Percentiles rank a stretch among this genome's conserved stretches.
Conservation (phyloP, 495 filamentous ascomycete species). For the Penicillium bovifimosum region DNA sequence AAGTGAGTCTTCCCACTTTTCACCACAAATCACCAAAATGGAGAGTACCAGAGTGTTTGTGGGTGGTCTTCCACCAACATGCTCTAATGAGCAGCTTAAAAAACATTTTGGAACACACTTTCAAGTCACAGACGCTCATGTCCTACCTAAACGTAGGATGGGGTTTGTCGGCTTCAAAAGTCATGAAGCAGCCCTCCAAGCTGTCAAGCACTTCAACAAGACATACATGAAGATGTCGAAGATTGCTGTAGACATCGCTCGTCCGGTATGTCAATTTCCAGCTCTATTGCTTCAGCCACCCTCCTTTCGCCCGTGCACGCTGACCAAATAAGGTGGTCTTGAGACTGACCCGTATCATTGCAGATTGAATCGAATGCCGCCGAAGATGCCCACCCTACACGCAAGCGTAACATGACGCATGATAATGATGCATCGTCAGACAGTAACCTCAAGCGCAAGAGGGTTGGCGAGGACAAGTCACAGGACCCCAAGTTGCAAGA, state of each 20-base stretch:
- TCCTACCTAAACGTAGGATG: constrained; percentile 82
- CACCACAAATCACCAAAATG: constrained; percentile 29
- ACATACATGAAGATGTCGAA: constrained; percentile 96
- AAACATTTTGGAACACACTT: constrained; percentile 78
- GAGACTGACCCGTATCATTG: constrained; percentile 38
- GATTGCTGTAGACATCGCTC: constrained; percentile 85
- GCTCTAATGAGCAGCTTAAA: constrained; percentile 73
- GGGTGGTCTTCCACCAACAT: constrained; percentile 70
- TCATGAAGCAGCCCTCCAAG: constrained; percentile 67
- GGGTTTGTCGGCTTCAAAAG: constrained; percentile 94
- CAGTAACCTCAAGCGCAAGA: constrained; percentile 52
- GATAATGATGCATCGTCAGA: constrained; percentile 17
- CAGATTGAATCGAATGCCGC: constrained; percentile 39
- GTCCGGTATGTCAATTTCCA: constrained; percentile 55
- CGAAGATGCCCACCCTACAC: constrained; percentile 30
- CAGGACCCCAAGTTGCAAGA: constrained; percentile 77
- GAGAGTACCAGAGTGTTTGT: constrained; percentile 77
- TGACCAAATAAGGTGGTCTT: constrained; percentile 45
- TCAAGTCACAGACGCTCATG: constrained; percentile 81
- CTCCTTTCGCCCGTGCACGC: constrained; percentile 31
- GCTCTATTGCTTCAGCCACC: constrained; percentile 7
- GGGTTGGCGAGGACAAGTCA: constrained; percentile 40
- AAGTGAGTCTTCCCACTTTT: constrained; percentile 20
- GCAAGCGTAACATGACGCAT: constrained; percentile 26
- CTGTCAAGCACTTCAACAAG: constrained; percentile 90